Conservation (phyloP, 2,329 filamentous ascomycete genomes). For the Dothideomycetidae sp. region DNA sequence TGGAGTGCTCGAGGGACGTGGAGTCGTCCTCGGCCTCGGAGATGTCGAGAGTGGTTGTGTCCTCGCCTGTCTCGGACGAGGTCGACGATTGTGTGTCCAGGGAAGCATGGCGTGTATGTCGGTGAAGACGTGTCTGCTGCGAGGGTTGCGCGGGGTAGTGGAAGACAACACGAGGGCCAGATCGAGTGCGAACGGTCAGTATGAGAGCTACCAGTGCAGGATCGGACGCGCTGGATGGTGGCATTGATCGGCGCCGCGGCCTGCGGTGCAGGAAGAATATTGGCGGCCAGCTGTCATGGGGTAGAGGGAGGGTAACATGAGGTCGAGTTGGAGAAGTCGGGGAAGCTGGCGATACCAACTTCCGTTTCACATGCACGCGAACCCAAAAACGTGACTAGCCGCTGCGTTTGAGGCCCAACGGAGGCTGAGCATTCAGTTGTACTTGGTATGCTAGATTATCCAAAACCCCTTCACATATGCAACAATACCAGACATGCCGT, state of each 20-base stretch:
- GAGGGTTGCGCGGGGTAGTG: constrained; percentile 56
- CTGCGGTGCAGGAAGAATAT: too few species aligned
- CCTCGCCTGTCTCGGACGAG: constrained; percentile 1
- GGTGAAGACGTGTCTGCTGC: constrained; percentile 12
- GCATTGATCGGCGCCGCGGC: too few species aligned
- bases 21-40: constrained; percentile 9
- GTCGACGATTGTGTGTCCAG: constrained; percentile 23
- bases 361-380: too few species aligned
- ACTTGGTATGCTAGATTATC: neutral
- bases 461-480: too few species aligned
- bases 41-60: neutral
- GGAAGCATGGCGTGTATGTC: constrained; percentile 53
- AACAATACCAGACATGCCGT: constrained; percentile 18
- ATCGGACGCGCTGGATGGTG: constrained; percentile 16
- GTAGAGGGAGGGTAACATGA: neutral
- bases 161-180: constrained; percentile 71
- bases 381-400: too few species aligned
- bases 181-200: constrained; percentile 59
- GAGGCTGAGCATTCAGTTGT: neutral
- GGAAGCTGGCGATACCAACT: neutral
- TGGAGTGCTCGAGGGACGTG: constrained; percentile 6
- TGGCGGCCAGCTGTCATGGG: too few species aligned
- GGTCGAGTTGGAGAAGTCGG: constrained; percentile 2
- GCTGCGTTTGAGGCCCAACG: too few species aligned
- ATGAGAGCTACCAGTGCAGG: constrained; percentile 54